Conservation (phyloP, 2,329 filamentous ascomycete genomes). For the Bimuria novae-zelandiae region DNA sequence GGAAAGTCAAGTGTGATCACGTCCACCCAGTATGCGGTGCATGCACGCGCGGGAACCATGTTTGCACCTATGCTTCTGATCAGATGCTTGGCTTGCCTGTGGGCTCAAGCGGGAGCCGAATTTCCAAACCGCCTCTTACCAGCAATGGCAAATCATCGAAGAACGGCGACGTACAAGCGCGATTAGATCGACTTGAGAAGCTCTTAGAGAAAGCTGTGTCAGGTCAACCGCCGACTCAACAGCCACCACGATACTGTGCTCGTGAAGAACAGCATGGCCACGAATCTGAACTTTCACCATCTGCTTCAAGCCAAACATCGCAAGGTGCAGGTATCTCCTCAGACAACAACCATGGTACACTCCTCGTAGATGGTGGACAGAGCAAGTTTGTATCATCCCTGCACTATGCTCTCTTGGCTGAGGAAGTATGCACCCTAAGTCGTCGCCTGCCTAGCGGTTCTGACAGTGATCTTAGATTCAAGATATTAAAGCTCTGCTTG, state of each 20-base stretch:
- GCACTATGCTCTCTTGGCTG: slow-evolving; percentile 47
- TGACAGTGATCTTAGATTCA: slow-evolving; percentile 32
- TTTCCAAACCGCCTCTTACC: slow-evolving; percentile 30
- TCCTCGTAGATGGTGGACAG: slow-evolving; percentile 43
- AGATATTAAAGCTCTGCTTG: slow-evolving; percentile 45
- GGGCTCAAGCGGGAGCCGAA: slow-evolving; percentile 20
- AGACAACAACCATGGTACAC: slow-evolving; percentile 43
- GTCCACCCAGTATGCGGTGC: slow-evolving; percentile 45
- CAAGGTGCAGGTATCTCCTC: slow-evolving; percentile 42
- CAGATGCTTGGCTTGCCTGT: slow-evolving; percentile 20
- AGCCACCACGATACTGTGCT: slow-evolving; percentile 19
- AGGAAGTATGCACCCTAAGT: slow-evolving; percentile 36
- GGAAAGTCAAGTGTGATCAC: slow-evolving; percentile 48
- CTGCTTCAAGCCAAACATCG: slow-evolving; percentile 40
- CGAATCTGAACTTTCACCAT: slow-evolving; percentile 32
- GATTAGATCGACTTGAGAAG: slow-evolving; percentile 43
- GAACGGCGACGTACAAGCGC: slow-evolving; percentile 40
- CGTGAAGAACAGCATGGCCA: slow-evolving; percentile 26
- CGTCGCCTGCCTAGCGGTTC: slow-evolving; percentile 1
- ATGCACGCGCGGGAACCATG: slow-evolving; percentile 43
- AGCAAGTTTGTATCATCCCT: slow-evolving; percentile 48
- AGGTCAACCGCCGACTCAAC: slow-evolving; percentile 19
- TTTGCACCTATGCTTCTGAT: slow-evolving; percentile 42
- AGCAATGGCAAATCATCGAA: slow-evolving; percentile 28
- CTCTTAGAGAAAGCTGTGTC: slow-evolving; percentile 42